Evolutionary conservation across 768 basidiomycete species (phyloP), one percentile per base, ranked within the genome.

Genomic region (Saitozyma podzolica): DNA sequence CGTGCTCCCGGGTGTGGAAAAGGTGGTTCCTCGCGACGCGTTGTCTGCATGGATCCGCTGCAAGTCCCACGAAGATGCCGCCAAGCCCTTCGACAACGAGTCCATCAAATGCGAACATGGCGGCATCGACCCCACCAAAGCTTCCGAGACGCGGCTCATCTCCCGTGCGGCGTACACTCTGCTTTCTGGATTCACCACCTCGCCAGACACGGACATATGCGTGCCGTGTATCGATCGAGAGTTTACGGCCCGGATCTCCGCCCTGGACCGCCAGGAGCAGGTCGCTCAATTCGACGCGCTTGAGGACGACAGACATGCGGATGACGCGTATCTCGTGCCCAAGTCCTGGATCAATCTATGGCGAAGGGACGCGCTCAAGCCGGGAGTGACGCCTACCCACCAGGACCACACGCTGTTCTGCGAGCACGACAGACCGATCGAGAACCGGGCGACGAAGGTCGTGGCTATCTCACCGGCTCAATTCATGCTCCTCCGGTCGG

Each of bases 391-490:
- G 9, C 70, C 70, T 11, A 63, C 58, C 19, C 48, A 64, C 29
- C 54, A 56, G 8, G 53, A 54, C 1, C 69, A 65, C 43, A 59
- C 59, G 2, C 17, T 75, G 6, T 56, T 43, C 50, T 75, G 74
- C 59, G 67, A 68, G 42, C 74, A 75, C 41, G 69, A 40, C 74
- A 75, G 29, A 67, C 58, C 17, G 9, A 45, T 11, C 64, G 54
- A 6, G 64, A 50, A 43, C 58, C 59, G 13, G 20, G 9, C 55
- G 17, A 20, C 41, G 16, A 62, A 20, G 20, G 48, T n/a, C 9
- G 9, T 16, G 41, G 20, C 37, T 14, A 17, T 6, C 56, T 73
- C 48, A 56, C 62, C 2, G 39, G 59, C 6, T 59, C 54, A 66
- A 10, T 37, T 73, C 4, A 58, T 51, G 1, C 58, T 68, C n/a